These are phyloP conservation scores for Pyricularia grisea DNA, from an alignment of 2,329 filamentous ascomycete species.

Conservation along the genomic window DNA sequence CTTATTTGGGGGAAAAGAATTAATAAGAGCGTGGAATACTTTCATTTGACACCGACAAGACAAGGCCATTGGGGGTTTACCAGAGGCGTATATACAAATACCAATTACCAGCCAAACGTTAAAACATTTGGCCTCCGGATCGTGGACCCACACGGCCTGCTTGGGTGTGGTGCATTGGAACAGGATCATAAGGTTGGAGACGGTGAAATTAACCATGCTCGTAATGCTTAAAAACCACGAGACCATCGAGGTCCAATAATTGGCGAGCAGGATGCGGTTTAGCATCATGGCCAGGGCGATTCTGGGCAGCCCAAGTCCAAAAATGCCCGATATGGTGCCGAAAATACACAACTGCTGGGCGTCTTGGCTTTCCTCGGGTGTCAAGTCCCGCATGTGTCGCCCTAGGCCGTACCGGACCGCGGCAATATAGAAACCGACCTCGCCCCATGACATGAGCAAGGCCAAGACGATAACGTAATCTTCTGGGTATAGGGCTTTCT, in stretches of 20 bases:
- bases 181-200: not conserved
- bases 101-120: not conserved
- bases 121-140: not conserved
- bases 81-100: not conserved
- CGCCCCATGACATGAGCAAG: not conserved
- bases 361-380: not conserved
- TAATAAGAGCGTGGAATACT: not conserved
- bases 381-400: not conserved
- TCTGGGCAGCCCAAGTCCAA: not conserved
- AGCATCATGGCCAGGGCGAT: not conserved
- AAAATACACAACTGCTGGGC: not conserved
- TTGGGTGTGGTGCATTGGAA: not conserved
- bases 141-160: not conserved
- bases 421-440: not conserved
- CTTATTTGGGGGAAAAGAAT: not conserved
- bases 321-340: not conserved
- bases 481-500: not conserved
- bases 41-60: not conserved
- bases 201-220: not conserved
- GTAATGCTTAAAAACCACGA: not conserved
- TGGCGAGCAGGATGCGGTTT: not conserved
- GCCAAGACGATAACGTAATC: not conserved
- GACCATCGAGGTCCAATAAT: too few relatives aligned
- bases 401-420: not conserved
- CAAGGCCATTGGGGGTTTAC: not conserved